Percentiles rank a stretch among this genome's conserved stretches.
Conservation (phyloP, 108 stramenopile species). For the Conticribra guillardii region DNA sequence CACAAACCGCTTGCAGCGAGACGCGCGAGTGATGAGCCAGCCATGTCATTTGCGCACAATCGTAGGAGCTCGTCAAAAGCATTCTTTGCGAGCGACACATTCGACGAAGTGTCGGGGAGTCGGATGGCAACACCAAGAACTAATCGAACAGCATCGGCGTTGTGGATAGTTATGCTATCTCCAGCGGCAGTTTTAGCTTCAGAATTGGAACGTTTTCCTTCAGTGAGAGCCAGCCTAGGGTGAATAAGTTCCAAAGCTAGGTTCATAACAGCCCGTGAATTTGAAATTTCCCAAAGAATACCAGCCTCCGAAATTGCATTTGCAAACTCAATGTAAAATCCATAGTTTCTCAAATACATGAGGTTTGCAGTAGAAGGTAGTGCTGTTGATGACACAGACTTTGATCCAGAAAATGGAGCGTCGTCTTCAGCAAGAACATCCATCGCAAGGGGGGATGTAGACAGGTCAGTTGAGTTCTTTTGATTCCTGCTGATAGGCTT, state of each 20-base stretch:
- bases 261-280: constrained; percentile 60
- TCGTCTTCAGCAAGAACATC: constrained; percentile 32
- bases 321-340: constrained; percentile 83
- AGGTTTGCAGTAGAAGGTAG: constrained; percentile 60
- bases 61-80: constrained; percentile 77
- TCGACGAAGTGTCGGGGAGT: constrained; percentile 56
- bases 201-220: constrained; percentile 34
- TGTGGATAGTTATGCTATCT: constrained; percentile 56
- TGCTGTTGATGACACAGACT: constrained; percentile 37
- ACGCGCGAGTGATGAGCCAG: constrained; percentile 74
- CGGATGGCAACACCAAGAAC: constrained; percentile 75
- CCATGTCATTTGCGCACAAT: constrained; percentile 68
- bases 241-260: constrained; percentile 76
- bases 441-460: constrained; percentile 24
- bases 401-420: constrained; percentile 28
- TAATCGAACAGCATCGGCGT: constrained; percentile 80
- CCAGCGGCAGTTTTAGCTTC: constrained; percentile 25
- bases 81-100: constrained; percentile 61
- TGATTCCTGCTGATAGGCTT: constrained; percentile 54
- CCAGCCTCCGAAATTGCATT: constrained; percentile 64
- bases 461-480: constrained; percentile 30
- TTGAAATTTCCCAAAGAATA: constrained; percentile 47
- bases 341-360: constrained; percentile 59
- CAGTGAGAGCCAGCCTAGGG: constrained; percentile 55
- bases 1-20: constrained; percentile 80